Base-by-base conservation (phyloP, 331 rosid genomes). In the Rhamnella rubrinervis region DNA sequence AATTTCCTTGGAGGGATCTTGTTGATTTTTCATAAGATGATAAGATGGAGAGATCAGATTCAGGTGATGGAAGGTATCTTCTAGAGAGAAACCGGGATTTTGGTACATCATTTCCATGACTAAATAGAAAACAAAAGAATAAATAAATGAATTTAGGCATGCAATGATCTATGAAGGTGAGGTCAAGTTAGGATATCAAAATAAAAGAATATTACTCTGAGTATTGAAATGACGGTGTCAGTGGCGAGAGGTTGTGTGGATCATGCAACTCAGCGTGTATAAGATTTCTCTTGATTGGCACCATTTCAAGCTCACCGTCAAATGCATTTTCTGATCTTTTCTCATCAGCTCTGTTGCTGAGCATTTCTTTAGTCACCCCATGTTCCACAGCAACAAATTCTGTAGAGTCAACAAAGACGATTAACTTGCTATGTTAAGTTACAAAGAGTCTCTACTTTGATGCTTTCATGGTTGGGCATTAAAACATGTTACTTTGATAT, bases 211-310 rank as follows among this genome's bases (percentile, higher is more conserved):
- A 88, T 80, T 85, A 89, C 96, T 77, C 78, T 6, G 83, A 80
- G 74, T 76, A 79, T 52, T 80, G 77, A 56, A 88, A 65, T 28
- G 77, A 67, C 31, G 93, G 85, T 6, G 92, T 75, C 62, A 66
- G 25, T 17, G 86, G 89, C 6, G 84, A 66, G 76, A 78, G 74
- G 78, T 46, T 53, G 39, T 23, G 86, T 8, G 23, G 51, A 68
- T 75, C 59, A 63, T 44, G 31, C 37, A 55, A 58, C 59, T 75
- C 84, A 23, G 70, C 40, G 38, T 39, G 44, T 23, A 55, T 67
- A 51, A 72, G 63, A 75, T 75, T 76, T 75, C 61, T 71, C 61
- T 64, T 64, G 77, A 68, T 39, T 74, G 75, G 72, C 67, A 75
- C 78, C 81, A 40, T 71, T 73, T 81, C 85, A 51, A 47, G 76